These are phyloP conservation scores for Colletotrichum sp. DNA, from an alignment of 2,329 filamentous ascomycete species.

Conservation along the genomic window DNA sequence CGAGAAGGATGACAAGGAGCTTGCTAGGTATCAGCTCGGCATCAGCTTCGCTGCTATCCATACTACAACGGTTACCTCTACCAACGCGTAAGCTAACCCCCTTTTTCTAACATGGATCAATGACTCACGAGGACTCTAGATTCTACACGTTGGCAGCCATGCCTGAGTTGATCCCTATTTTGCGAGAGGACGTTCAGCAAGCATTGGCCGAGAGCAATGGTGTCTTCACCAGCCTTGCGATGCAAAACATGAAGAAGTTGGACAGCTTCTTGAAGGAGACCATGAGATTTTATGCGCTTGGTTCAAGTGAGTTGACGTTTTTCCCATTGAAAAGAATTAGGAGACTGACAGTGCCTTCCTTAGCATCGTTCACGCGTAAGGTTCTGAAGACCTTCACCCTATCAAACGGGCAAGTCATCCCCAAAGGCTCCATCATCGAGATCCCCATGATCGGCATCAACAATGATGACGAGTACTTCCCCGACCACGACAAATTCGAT, in stretches of 20 bases:
- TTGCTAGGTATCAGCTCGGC: constrained; percentile 46
- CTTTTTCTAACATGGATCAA: not conserved
- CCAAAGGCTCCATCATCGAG: constrained; percentile 48
- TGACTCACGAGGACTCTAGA: constrained; percentile 22
- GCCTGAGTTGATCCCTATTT: constrained; percentile 53
- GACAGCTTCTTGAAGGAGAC: constrained; percentile 46
- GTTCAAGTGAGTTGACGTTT: constrained; percentile 32
- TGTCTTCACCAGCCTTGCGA: constrained; percentile 36
- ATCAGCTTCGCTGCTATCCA: constrained; percentile 57
- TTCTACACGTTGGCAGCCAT: constrained; percentile 57
- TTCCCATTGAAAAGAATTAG: accelerated
- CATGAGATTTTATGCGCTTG: constrained; percentile 33
- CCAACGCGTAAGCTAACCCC: constrained; percentile 34
- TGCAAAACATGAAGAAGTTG: constrained; percentile 43
- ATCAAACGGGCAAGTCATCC: constrained; percentile 57
- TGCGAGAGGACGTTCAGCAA: constrained; percentile 55
- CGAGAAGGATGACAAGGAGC: constrained; percentile 33
- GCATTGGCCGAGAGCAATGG: constrained; percentile 39
- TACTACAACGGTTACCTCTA: constrained; percentile 50
- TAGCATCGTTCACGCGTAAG: constrained; percentile 49
- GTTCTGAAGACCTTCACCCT: constrained; percentile 55
- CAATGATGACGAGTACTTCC: constrained; percentile 38
- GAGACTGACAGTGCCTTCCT: too few relatives aligned
- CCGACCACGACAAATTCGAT: constrained; percentile 32
- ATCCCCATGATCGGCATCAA: constrained; percentile 40